Conservation (phyloP, 768 basidiomycete species). For the Dentipellis sp. region DNA sequence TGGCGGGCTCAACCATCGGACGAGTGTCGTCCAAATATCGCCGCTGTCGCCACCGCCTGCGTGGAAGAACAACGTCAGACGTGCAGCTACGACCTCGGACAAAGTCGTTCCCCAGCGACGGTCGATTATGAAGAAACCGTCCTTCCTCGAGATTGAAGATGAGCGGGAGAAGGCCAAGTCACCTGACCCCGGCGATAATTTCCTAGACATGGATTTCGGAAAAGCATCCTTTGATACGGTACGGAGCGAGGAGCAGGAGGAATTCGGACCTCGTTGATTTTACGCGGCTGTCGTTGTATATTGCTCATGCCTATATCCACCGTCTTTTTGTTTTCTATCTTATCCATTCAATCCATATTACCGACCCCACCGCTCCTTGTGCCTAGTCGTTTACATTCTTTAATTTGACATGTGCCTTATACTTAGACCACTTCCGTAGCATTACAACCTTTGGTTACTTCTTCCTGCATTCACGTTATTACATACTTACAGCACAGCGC, state of each 20-base stretch:
- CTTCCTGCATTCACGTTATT: background rate
- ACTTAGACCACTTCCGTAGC: background rate
- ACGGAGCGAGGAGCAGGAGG: constrained; percentile 23
- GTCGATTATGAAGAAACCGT: constrained; percentile 57
- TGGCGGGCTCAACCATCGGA: constrained; percentile 3
- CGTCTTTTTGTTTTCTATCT: constrained; percentile 6
- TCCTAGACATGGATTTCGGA: constrained; percentile 27
- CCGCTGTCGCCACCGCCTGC: constrained; percentile 30
- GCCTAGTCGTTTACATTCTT: background rate
- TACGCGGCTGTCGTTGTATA: background rate
- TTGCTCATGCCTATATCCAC: background rate
- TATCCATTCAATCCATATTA: constrained; percentile 8
- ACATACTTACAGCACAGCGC: background rate
- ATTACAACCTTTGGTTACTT: background rate
- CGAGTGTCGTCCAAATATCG: constrained; percentile 23
- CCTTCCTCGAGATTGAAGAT: constrained; percentile 60
- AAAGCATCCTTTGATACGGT: constrained; percentile 31
- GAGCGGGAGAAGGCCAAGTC: constrained; percentile 15
- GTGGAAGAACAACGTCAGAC: constrained; percentile 4
- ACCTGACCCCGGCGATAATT: constrained; percentile 23
- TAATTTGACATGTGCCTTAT: background rate
- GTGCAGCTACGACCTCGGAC: background rate
- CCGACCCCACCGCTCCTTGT: background rate
- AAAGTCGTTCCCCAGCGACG: constrained; percentile 21
- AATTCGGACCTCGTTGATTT: background rate